These are phyloP conservation scores for Actinidia polygama DNA, from an alignment of 179 eudicot genomes.

Conservation along the genomic window DNA sequence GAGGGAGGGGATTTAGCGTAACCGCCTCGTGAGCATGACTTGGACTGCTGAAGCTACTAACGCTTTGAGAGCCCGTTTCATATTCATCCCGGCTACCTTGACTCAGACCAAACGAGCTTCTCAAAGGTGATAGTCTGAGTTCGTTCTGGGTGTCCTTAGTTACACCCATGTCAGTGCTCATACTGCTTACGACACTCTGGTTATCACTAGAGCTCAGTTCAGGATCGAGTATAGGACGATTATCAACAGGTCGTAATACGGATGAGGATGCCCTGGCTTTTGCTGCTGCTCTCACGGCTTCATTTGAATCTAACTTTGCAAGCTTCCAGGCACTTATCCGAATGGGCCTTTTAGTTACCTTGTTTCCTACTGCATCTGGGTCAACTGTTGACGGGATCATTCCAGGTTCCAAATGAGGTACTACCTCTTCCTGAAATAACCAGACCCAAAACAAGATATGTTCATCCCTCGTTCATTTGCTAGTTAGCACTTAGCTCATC, in stretches of 20 bases:
- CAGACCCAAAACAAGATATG: slow-evolving; percentile 14
- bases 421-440: slow-evolving; percentile 84
- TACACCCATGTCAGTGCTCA: slow-evolving; percentile 73
- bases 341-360: slow-evolving; percentile 67
- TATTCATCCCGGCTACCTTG: slow-evolving; percentile 91
- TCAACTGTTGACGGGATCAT: slow-evolving; percentile 91
- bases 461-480: background rate
- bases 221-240: slow-evolving; percentile 42
- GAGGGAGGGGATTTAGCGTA: slow-evolving; percentile 84
- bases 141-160: slow-evolving; percentile 60
- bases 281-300: slow-evolving; percentile 89
- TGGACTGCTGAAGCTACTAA: slow-evolving; percentile 93
- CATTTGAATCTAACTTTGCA: slow-evolving; percentile 78
- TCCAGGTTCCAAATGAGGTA: slow-evolving; percentile 95
- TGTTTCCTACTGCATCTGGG: slow-evolving; percentile 77
- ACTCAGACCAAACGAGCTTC: slow-evolving; percentile 68
- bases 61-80: slow-evolving; percentile 88
- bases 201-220: slow-evolving; percentile 86
- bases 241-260: slow-evolving; percentile 74
- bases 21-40: slow-evolving; percentile 87
- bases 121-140: slow-evolving; percentile 41
- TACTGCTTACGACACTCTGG: slow-evolving; percentile 78
- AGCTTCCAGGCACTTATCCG: slow-evolving; percentile 90
- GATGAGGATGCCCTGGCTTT: slow-evolving; percentile 97
- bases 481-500: background rate